Conservation (phyloP, 1,139 yeast species). For the Debaryomycetaceae sp. region DNA sequence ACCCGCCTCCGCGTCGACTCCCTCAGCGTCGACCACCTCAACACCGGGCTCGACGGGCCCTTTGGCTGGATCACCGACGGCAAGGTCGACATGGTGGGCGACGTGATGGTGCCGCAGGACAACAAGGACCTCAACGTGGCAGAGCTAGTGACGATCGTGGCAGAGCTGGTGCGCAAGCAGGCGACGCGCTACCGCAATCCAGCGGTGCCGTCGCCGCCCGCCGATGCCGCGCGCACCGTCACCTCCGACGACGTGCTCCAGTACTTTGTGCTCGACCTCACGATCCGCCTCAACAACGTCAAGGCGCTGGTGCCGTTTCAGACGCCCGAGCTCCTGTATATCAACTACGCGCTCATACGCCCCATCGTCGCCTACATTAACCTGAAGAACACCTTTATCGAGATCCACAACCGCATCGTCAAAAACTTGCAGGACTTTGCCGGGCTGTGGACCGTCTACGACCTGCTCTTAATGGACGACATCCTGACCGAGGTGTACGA, state of each 20-base stretch:
- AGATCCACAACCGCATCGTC: conserved; percentile 79
- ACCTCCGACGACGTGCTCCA: conserved; percentile 32
- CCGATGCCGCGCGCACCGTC: not conserved
- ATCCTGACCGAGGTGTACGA: conserved; percentile 86
- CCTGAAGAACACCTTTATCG: conserved; percentile 83
- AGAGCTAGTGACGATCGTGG: conserved; percentile 37
- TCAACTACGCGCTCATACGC: conserved; percentile 84
- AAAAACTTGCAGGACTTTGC: conserved; percentile 79
- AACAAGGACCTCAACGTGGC: conserved; percentile 39
- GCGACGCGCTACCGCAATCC: conserved; percentile 37
- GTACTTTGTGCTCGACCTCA: conserved; percentile 73
- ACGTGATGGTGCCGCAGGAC: conserved; percentile 73
- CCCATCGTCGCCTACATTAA: conserved; percentile 96
- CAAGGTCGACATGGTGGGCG: conserved; percentile 88
- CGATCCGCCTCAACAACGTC: conserved; percentile 75
- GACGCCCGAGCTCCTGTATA: conserved; percentile 76
- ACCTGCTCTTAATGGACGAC: conserved; percentile 87
- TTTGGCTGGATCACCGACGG: conserved; percentile 96
- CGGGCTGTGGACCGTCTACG: conserved; percentile 96
- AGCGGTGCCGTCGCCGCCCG: conserved; percentile 15
- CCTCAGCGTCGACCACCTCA: conserved; percentile 80
- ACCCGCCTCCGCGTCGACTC: conserved; percentile 83
- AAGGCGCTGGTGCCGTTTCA: conserved; percentile 86
- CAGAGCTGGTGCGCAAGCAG: conserved; percentile 37
- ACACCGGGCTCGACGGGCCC: conserved; percentile 87